phyloP scores from a whole-genome alignment of 1,284 basidiomycete species.

The Waitea zeae region DNA sequence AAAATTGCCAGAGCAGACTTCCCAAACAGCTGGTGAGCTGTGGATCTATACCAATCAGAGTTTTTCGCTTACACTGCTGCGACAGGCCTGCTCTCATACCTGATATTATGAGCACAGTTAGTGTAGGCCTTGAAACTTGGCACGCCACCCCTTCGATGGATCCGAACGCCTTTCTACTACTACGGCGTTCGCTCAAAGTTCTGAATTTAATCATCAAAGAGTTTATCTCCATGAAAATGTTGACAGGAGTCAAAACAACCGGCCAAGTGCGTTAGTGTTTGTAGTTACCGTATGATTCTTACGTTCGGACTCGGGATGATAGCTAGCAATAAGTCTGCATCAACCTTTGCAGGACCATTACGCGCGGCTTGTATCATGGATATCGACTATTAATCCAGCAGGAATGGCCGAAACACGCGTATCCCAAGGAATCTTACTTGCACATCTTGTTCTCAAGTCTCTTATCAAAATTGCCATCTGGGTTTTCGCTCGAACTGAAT shows the following conservation, averaged over 20 bases:
- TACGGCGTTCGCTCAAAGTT: background rate
- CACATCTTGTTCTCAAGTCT: slow-evolving; percentile 55
- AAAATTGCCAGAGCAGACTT: slow-evolving; percentile 61
- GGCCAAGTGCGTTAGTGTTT: no score
- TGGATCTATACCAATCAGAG: background rate
- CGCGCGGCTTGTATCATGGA: slow-evolving; percentile 25
- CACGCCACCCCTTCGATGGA: slow-evolving; percentile 27
- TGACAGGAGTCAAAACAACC: no score
- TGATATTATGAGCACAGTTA: slow-evolving; percentile 41
- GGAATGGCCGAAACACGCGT: slow-evolving; percentile 20
- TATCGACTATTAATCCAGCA: slow-evolving; percentile 16
- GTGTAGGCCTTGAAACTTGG: slow-evolving; percentile 22
- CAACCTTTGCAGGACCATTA: slow-evolving; percentile 40
- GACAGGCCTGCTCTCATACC: slow-evolving; percentile 31
- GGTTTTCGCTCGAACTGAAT: slow-evolving; percentile 42
- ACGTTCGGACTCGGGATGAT: slow-evolving; percentile 2
- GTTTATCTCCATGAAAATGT: no score
- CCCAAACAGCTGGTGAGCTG: slow-evolving; percentile 39
- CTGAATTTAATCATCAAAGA: no score
- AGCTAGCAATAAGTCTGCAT: slow-evolving; percentile 42
- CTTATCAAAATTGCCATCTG: slow-evolving; percentile 47
- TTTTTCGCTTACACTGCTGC: background rate
- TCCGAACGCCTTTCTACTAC: slow-evolving; percentile 19
- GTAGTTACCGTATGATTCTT: background rate
- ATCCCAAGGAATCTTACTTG: slow-evolving; percentile 35